Percentiles rank a stretch among this genome's conserved stretches.
Conservation (phyloP, 2,329 filamentous ascomycete genomes). For the Fusarium aywerte region DNA sequence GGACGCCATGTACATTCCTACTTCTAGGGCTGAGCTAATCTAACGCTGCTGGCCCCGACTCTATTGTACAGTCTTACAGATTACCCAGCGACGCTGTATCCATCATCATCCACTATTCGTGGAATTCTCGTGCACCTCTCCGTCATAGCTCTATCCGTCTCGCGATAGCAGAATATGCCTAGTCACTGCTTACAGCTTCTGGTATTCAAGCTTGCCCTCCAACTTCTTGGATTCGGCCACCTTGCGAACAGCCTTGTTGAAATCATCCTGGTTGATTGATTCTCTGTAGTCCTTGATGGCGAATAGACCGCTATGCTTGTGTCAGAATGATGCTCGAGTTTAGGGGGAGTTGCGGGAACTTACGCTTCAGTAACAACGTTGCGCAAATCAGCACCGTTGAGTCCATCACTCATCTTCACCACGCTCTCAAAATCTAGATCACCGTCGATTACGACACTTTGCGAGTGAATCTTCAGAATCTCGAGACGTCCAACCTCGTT, state of each 20-base stretch:
- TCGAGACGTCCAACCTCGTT: constrained; percentile 97
- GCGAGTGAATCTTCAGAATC: constrained; percentile 97
- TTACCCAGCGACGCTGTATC: constrained; percentile 35
- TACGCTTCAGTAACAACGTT: constrained; percentile 99
- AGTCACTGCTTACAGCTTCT: constrained; percentile 77
- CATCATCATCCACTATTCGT: constrained; percentile 25
- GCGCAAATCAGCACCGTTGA: constrained; percentile 96
- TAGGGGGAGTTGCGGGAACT: constrained; percentile 56
- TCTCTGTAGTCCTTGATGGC: constrained; percentile 99
- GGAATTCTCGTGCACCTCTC: constrained; percentile 25
- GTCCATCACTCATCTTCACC: constrained; percentile 98
- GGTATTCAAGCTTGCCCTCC: constrained; percentile 97
- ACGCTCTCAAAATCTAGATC: constrained; percentile 99
- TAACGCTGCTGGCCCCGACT: constrained; percentile 35
- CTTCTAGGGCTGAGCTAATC: constrained; percentile 41
- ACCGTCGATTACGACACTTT: constrained; percentile 86
- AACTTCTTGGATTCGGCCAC: constrained; percentile 97
- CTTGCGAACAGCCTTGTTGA: constrained; percentile 99
- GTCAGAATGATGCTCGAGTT: constrained; percentile 27
- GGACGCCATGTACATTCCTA: constrained; percentile 44
- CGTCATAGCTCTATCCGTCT: constrained; percentile 23
- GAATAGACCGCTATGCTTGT: constrained; percentile 78
- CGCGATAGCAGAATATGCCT: constrained; percentile 17
- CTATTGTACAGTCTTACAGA: constrained; percentile 48
- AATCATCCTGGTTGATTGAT: constrained; percentile 96